Evolutionary conservation across 1,284 basidiomycete genomes (phyloP).

Genomic region (Porogramme epimiltina): DNA sequence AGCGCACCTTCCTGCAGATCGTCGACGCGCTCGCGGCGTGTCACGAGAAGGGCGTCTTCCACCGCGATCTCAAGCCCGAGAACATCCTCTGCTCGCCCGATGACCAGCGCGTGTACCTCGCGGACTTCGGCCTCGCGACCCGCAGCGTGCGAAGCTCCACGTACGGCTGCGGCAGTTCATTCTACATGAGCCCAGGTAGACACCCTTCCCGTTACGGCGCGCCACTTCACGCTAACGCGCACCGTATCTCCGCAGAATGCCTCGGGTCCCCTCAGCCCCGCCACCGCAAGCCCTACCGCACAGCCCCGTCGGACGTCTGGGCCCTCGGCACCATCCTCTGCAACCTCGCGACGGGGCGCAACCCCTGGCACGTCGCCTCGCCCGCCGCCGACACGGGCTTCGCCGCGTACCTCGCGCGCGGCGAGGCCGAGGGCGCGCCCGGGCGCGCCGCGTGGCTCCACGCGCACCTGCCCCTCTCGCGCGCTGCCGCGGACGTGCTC

Average conservation of each 20-base stretch:
- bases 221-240: background rate
- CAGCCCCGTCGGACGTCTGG: constrained; percentile 69
- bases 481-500: constrained; percentile 56
- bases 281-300: constrained; percentile 45
- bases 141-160: constrained; percentile 46
- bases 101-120: constrained; percentile 50
- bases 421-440: too few relatives aligned
- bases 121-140: constrained; percentile 76
- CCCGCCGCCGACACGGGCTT: constrained; percentile 71
- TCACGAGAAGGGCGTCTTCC: constrained; percentile 61
- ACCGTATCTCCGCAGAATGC: constrained; percentile 47
- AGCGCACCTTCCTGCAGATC: constrained; percentile 55
- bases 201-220: constrained; percentile 17
- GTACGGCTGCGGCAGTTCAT: constrained; percentile 54
- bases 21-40: constrained; percentile 63
- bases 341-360: constrained; percentile 85
- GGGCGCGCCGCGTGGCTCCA: constrained; percentile 57
- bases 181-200: constrained; percentile 62
- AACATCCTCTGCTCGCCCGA: constrained; percentile 58
- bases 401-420: constrained; percentile 39
- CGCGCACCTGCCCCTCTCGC: constrained; percentile 73
- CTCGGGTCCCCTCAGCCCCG: constrained; percentile 39
- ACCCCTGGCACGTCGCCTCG: constrained; percentile 84
- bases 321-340: constrained; percentile 52
- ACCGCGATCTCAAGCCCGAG: constrained; percentile 75